Conservation (phyloP, 352 stramenopile species). For the Globisporangium paroecandrum region DNA sequence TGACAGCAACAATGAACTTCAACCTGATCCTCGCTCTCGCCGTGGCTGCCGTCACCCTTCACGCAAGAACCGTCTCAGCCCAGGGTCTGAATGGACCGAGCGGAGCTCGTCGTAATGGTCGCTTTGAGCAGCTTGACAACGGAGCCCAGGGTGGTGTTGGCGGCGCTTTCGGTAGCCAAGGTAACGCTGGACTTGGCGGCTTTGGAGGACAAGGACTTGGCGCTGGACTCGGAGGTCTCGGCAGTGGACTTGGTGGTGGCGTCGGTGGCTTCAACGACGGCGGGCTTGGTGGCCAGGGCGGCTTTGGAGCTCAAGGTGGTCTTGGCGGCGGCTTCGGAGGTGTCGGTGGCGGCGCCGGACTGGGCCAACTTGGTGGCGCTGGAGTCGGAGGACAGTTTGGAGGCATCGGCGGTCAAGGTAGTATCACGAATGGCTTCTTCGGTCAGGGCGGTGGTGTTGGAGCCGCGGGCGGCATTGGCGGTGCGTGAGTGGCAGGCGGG, state of each 20-base stretch:
- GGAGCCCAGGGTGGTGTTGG: neutral
- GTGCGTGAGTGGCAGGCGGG: neutral
- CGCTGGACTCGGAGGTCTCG: neutral
- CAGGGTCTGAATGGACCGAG: neutral
- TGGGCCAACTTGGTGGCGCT: neutral
- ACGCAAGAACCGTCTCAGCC: neutral
- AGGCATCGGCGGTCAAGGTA: neutral
- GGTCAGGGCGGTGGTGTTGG: neutral
- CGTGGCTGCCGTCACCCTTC: neutral
- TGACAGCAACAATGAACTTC: slow-evolving; percentile 3
- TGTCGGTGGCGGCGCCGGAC: neutral
- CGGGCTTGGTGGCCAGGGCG: neutral
- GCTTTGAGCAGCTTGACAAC: slow-evolving; percentile 4
- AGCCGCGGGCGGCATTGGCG: neutral
- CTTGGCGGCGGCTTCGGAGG: neutral
- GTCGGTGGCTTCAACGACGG: neutral
- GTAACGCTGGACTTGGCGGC: neutral
- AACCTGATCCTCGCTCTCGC: slow-evolving; percentile 1
- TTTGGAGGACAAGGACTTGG: neutral
- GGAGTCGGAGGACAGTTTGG: neutral
- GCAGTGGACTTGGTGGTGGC: neutral
- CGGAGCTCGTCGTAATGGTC: neutral
- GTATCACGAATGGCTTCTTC: slow-evolving; percentile 5
- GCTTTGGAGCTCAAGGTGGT: slow-evolving; percentile 4
- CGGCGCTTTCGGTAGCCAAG: neutral